These are phyloP conservation scores for Isatis tinctoria DNA, from an alignment of 345 rosid species.

Conservation along the genomic window DNA sequence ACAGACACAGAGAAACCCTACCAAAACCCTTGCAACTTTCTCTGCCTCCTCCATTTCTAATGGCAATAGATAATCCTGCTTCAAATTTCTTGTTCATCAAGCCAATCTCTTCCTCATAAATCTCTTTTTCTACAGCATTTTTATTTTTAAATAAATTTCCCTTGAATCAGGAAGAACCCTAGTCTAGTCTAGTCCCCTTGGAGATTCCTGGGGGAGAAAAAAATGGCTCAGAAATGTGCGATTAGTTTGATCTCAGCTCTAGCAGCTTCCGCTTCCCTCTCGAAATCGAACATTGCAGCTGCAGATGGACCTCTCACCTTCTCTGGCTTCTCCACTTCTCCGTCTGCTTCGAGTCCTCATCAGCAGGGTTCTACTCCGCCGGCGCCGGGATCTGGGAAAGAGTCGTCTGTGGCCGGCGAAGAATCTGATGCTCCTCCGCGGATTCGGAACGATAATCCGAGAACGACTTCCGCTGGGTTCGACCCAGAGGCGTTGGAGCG, in stretches of 20 bases:
- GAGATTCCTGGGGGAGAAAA: neutral
- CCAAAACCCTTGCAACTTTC: conserved; percentile 39
- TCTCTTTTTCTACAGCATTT: neutral
- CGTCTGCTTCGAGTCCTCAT: conserved; percentile 30
- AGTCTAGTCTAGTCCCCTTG: neutral
- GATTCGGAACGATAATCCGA: conserved; percentile 66
- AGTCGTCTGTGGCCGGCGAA: conserved; percentile 21
- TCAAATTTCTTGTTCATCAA: conserved; percentile 34
- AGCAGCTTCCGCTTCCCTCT: conserved; percentile 56
- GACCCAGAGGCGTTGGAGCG: conserved; percentile 92
- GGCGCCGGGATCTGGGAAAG: conserved; percentile 32
- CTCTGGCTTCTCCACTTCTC: conserved; percentile 34
- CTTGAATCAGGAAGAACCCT: neutral
- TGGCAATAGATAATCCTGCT: conserved; percentile 5
- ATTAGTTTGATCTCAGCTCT: conserved; percentile 61
- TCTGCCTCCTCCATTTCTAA: conserved; percentile 8
- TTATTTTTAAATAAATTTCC: neutral
- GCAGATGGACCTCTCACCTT: conserved; percentile 73
- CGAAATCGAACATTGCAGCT: conserved; percentile 34
- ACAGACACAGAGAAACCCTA: conserved; percentile 42
- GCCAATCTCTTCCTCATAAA: conserved; percentile 19
- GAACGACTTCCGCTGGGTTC: conserved; percentile 82
- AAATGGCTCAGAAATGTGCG: conserved; percentile 62
- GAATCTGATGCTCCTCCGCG: conserved; percentile 39
- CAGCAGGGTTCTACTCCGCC: conserved; percentile 27